Evolutionary conservation across 305 asterid genomes (phyloP).

Genomic region (Rubia balearica): DNA sequence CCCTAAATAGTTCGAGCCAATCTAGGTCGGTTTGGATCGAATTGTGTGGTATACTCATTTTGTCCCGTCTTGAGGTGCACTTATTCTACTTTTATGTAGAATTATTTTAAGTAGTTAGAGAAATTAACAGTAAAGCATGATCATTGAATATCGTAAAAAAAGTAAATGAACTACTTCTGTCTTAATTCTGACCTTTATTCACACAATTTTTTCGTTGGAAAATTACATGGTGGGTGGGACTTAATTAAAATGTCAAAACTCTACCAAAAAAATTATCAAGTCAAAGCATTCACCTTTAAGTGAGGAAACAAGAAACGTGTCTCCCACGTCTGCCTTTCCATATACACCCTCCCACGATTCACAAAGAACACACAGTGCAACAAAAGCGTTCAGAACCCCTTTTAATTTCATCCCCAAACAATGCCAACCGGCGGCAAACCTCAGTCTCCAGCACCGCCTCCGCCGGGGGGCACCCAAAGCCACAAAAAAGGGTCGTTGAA

Average conservation of each 20-base stretch:
- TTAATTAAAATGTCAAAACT: neutral
- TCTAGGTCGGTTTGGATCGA: too few relatives aligned
- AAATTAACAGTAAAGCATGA: too few relatives aligned
- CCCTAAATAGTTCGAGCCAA: too few relatives aligned
- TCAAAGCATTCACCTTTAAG: neutral
- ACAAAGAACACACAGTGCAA: neutral
- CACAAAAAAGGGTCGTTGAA: constrained; percentile 45
- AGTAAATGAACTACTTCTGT: too few relatives aligned
- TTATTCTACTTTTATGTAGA: too few relatives aligned
- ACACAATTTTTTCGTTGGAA: too few relatives aligned
- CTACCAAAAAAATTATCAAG: neutral
- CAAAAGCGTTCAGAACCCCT: neutral
- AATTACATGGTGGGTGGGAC: too few relatives aligned
- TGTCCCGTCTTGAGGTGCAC: too few relatives aligned
- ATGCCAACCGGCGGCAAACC: constrained; percentile 32
- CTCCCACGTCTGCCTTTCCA: neutral
- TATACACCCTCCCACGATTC: neutral
- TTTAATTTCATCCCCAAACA: neutral
- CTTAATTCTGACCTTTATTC: too few relatives aligned
- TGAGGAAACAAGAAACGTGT: neutral
- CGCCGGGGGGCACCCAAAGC: constrained; percentile 30
- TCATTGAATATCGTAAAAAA: too few relatives aligned
- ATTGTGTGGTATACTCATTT: too few relatives aligned
- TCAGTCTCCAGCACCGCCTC: constrained; percentile 36
- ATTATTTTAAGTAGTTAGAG: accelerated